Conservation (phyloP, 2,329 filamentous ascomycete genomes). For the Claviceps pazoutovae region DNA sequence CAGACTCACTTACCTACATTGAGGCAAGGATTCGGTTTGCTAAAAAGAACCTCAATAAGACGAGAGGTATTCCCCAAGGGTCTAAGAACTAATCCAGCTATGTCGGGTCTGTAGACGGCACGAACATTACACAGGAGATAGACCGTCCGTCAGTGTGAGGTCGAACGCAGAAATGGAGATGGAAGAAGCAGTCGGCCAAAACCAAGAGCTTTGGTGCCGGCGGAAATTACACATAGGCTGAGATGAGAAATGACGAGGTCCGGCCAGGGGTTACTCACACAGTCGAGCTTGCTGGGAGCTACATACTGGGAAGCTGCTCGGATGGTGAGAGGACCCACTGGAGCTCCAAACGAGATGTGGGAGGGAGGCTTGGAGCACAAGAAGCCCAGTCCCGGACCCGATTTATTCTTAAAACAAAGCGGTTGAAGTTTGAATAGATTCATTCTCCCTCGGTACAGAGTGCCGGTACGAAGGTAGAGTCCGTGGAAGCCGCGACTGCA, state of each 20-base stretch:
- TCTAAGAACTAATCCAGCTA: background rate
- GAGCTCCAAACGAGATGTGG: background rate
- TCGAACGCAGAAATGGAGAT: background rate
- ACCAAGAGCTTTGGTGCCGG: background rate
- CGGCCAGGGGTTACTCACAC: background rate
- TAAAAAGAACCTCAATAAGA: background rate
- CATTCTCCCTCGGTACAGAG: too few relatives aligned
- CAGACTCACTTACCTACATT: background rate
- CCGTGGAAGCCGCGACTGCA: background rate
- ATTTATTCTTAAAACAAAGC: background rate
- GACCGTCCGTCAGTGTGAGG: background rate
- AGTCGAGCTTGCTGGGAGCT: background rate
- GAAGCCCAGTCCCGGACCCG: background rate
- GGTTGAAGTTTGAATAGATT: background rate
- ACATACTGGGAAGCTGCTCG: background rate
- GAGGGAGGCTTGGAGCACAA: background rate
- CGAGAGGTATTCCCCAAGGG: background rate
- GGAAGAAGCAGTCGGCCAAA: background rate
- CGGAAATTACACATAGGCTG: conserved; percentile 2
- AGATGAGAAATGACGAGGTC: conserved; percentile 5
- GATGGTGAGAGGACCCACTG: conserved; percentile 1
- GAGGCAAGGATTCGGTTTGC: background rate
- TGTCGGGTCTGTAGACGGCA: conserved; percentile 1
- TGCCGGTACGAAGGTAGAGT: too few relatives aligned
- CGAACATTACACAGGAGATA: background rate